Conservation (phyloP, 441 rosid genomes). For the Erysimum pusillum region DNA sequence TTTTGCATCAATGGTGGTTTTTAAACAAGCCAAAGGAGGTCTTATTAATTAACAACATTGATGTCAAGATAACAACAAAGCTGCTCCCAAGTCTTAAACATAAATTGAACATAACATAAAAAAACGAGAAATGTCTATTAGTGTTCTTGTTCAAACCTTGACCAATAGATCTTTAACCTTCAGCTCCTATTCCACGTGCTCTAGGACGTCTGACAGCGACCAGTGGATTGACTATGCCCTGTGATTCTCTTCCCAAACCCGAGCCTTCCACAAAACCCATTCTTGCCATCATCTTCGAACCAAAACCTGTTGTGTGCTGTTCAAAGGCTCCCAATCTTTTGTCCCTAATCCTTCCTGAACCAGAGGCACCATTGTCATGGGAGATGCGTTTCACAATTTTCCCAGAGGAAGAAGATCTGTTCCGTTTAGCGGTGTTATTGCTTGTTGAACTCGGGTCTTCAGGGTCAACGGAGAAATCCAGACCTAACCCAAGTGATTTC, state of each 20-base stretch:
- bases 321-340: constrained; percentile 72
- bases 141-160: constrained; percentile 22
- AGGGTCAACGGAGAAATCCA: constrained; percentile 53
- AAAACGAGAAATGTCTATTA: not conserved
- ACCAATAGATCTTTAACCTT: constrained; percentile 41
- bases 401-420: constrained; percentile 34
- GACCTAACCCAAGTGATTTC: constrained; percentile 90
- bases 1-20: constrained; percentile 3
- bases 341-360: constrained; percentile 43
- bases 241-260: constrained; percentile 83
- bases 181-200: constrained; percentile 82
- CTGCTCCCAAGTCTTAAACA: constrained; percentile 15
- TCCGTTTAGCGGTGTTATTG: constrained; percentile 40
- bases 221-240: constrained; percentile 80
- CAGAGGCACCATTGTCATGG: constrained; percentile 26
- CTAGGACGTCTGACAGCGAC: constrained; percentile 69
- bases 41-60: constrained; percentile 35
- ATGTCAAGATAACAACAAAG: constrained; percentile 37
- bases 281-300: constrained; percentile 92
- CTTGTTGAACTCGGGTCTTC: constrained; percentile 46
- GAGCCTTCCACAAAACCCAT: constrained; percentile 93
- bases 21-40: not conserved
- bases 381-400: constrained; percentile 34
- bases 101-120: too few species aligned
- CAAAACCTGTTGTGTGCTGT: constrained; percentile 88